phyloP scores from a whole-genome alignment of 176 grass and related monocot genomes.

The Areca catechu region DNA sequence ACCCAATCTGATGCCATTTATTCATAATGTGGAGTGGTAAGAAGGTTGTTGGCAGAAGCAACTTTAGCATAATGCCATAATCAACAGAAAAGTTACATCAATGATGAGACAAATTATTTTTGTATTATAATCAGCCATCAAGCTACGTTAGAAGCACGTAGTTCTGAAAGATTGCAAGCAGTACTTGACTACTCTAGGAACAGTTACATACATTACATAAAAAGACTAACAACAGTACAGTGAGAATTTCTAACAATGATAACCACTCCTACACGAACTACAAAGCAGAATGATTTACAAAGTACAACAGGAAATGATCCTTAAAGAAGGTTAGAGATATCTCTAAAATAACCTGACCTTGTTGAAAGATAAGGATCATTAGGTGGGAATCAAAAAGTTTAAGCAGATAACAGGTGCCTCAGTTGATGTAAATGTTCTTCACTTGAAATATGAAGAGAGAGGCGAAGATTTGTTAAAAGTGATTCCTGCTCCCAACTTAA shows the following conservation, averaged over 20 bases:
- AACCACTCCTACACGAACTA: too few species aligned
- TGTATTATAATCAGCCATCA: too few species aligned
- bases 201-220: slow-evolving; percentile 16
- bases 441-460: slow-evolving; percentile 67
- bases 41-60: too few species aligned
- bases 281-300: too few species aligned
- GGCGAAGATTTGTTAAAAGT: slow-evolving; percentile 67
- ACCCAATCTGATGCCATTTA: too few species aligned
- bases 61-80: too few species aligned
- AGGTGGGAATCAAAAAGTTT: slow-evolving; percentile 1
- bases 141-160: too few species aligned
- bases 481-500: slow-evolving; percentile 77
- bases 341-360: background rate
- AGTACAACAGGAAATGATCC: background rate
- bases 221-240: background rate
- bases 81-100: too few species aligned
- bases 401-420: slow-evolving; percentile 41
- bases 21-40: too few species aligned
- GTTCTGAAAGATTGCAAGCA: too few species aligned
- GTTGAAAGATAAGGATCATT: background rate
- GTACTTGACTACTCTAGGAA: background rate
- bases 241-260: too few species aligned
- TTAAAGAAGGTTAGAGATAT: slow-evolving; percentile 1
- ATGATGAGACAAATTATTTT: too few species aligned
- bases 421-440: slow-evolving; percentile 66